Evolutionary conservation across 2,329 filamentous ascomycete genomes (phyloP), one percentile per base, ranked within the genome.

Genomic region (Epichloe sibirici): DNA sequence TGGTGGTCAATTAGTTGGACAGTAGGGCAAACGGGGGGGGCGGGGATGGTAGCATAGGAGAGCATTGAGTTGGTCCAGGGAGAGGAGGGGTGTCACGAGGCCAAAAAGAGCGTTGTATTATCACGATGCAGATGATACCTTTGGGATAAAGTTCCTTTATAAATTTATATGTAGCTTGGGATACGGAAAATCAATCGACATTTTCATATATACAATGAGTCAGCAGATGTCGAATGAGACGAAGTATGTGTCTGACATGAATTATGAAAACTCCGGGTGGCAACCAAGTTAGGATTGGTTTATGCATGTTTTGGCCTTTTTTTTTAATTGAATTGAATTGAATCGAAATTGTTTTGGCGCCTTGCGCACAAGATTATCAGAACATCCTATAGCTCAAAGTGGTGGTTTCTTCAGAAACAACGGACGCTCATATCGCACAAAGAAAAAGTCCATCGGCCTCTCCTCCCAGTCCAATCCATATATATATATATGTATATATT

Each of bases 141-240:
- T 23, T 23, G 13, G 44, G 44, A 35, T 13, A 34, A 31, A 31
- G 8, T 11, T 31, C 8, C 23, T 37, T 23, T 25, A 23, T 39
- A 8, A 11, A 37, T 17, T 44, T 53, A 53, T 43, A 47, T 59
- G 48, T 39, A 51, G 46, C 50, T 57, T 53, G 53, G 56, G 34
- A 15, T 46, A 31, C 13, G 28, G 28, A 31, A 31, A 28, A 46
- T 46, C 44, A 25, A 45, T 45, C 25, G 34, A 35, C 11, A 3
- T 34, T 39, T 12, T 46, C 37, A n/a, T n/a, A 39, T n/a, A 39
- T 1, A 39, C 37, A n/a, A 13, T n/a, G 28, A 31, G 3, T 31
- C 28, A 9, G 28, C 28, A 31, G 28, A 8, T 31, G 28, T 31
- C 28, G 8, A 31, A 9, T 4, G 28, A 31, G 28, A 9, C 8